A percentile compares a stretch with the other conserved stretches of the same genome.
These are phyloP conservation scores for Ogataea dorogensis DNA, from an alignment of 805 yeast genomes.

Conservation along the genomic window DNA sequence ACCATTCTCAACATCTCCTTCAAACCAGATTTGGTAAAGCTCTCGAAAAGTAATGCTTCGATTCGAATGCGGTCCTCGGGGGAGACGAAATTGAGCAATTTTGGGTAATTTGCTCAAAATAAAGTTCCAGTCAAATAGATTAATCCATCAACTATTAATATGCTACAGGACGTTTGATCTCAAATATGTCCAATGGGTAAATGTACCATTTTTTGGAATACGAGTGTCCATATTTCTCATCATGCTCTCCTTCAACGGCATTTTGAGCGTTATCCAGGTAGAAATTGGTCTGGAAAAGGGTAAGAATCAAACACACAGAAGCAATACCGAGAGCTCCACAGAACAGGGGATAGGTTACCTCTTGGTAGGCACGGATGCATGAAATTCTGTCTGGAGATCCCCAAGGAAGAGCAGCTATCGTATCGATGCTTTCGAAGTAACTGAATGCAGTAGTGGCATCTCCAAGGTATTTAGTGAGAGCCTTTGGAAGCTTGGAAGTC, in stretches of 20 bases:
- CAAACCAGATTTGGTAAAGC: conserved; percentile 17
- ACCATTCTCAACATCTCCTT: conserved; percentile 9
- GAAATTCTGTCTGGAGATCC: conserved; percentile 33
- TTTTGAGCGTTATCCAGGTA: conserved; percentile 38
- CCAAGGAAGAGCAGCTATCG: conserved; percentile 27
- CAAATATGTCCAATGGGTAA: conserved; percentile 2
- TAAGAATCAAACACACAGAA: conserved; percentile 31
- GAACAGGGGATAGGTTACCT: conserved; percentile 31
- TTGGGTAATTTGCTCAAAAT: too few relatives aligned
- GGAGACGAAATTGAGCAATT: conserved; percentile 12
- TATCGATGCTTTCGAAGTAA: conserved; percentile 28
- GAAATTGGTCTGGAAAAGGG: conserved; percentile 36
- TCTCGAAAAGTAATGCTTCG: conserved; percentile 14
- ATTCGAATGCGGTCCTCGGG: conserved; percentile 18
- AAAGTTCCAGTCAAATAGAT: too few relatives aligned
- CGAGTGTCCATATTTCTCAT: too few relatives aligned
- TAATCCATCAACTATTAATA: too few relatives aligned
- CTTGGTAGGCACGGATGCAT: conserved; percentile 34
- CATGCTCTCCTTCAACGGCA: conserved; percentile 30
- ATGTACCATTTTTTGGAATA: conserved; percentile 5
- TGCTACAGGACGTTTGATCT: too few relatives aligned
- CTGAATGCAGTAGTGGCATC: conserved; percentile 25
- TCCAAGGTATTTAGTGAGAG: conserved; percentile 26
- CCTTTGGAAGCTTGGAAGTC: conserved; percentile 32
- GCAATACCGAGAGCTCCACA: conserved; percentile 32